A percentile compares a stretch with the other conserved stretches of the same genome.
phyloP scores from a whole-genome alignment of 1,284 basidiomycete species.

The Trichosporon inkin region DNA sequence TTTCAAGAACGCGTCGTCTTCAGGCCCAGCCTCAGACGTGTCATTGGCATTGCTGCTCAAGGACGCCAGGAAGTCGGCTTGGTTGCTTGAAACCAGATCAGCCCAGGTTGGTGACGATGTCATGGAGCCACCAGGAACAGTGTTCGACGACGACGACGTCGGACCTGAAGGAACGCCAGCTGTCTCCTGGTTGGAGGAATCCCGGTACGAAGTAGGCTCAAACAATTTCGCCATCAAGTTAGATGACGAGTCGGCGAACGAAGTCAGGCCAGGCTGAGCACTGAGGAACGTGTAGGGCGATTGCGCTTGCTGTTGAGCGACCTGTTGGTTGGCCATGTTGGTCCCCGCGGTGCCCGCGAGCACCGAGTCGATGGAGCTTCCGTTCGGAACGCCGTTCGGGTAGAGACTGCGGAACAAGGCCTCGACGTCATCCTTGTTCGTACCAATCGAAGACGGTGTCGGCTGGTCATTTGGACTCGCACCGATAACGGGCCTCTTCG shows the following conservation, averaged over 20 bases:
- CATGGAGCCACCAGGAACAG: background rate
- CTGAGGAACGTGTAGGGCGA: slow-evolving; percentile 32
- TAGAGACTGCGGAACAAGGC: slow-evolving; percentile 46
- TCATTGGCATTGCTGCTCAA: slow-evolving; percentile 20
- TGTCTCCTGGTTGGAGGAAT: slow-evolving; percentile 7
- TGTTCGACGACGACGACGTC: background rate
- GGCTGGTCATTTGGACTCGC: slow-evolving; percentile 14
- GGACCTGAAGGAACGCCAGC: background rate
- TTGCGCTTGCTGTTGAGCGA: slow-evolving; percentile 10
- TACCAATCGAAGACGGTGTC: slow-evolving; percentile 18
- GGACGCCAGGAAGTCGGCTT: slow-evolving; percentile 43
- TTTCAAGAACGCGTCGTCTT: slow-evolving; percentile 38
- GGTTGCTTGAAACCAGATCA: slow-evolving; percentile 32
- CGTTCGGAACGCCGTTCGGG: slow-evolving; percentile 28
- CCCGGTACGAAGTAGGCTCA: slow-evolving; percentile 24
- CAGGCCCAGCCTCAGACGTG: slow-evolving; percentile 16
- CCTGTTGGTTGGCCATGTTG: slow-evolving; percentile 1
- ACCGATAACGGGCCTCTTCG: background rate
- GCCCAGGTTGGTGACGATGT: slow-evolving; percentile 24
- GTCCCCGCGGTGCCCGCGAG: slow-evolving; percentile 9
- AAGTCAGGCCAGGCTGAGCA: slow-evolving; percentile 34
- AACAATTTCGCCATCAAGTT: slow-evolving; percentile 23
- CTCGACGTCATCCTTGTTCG: slow-evolving; percentile 35
- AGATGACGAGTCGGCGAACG: slow-evolving; percentile 31
- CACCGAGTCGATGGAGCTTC: slow-evolving; percentile 14